Base-by-base conservation (phyloP, 1,284 basidiomycete genomes). In the Cerioporus squamosus region DNA sequence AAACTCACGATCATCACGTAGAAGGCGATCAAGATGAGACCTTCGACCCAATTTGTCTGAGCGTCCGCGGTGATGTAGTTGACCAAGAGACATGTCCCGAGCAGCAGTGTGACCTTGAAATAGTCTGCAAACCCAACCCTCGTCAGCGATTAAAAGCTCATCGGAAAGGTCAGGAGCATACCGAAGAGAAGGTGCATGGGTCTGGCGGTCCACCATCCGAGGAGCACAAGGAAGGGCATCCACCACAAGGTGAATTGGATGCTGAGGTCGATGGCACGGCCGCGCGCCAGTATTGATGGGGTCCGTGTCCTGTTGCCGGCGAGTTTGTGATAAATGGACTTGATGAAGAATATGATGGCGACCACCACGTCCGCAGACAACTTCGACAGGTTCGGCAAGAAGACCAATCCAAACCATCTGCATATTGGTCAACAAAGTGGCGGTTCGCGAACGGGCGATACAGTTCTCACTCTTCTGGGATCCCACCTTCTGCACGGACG, bases 351-450 rank as follows among this genome's bases (percentile, higher is more conserved):
- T 14, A 36, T 9, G 33, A 14, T 36, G 33, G 84, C 81, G 24
- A 90, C 75, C 10, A 77, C 73, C 23, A 84, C 88, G 66, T 90
- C 87, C 2, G 85, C 87, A 4, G 84, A 81, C 72, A 87, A 91
- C 3, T 88, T 89, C 14, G 88, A 79, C 45, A 90, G 72, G 15
- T 29, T 29, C 0, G 88, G 88, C 1, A 90, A 78, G 10, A 91
- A 75, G 50, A 90, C 77, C 55, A 90, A 72, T n/a, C 88, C 88
- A 66, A 90, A 89, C 85, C 85, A 89, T 64, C 84, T 85, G 59
- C 15, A n/a, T 40, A 39, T 44, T 29, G 47, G 39, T 45, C 43
- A 47, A 38, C 5, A 15, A 5, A 9, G 17, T 5, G 15, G 3
- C 36, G 7, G 38, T 17, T 10, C 23, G 43, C 12, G 12, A 24